These are phyloP conservation scores for Xylaria venustula DNA, from an alignment of 495 filamentous ascomycete genomes.

Conservation along the genomic window DNA sequence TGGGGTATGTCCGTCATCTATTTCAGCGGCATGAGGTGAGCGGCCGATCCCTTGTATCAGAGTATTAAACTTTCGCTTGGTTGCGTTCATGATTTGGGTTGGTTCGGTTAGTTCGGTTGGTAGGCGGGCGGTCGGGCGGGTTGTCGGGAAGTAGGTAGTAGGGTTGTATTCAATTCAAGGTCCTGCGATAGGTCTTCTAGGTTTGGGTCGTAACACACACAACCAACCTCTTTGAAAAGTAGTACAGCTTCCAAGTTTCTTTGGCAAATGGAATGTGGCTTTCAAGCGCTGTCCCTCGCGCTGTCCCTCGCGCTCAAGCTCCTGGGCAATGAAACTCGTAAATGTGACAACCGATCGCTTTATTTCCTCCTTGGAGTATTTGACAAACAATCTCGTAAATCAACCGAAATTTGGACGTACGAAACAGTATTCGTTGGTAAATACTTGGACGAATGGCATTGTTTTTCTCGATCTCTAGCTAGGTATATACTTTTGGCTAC, in stretches of 20 bases:
- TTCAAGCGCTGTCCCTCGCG: neutral
- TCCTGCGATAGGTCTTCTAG: no score
- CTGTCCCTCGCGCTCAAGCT: neutral
- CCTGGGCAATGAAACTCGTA: neutral
- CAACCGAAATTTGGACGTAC: no score
- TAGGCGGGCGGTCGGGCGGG: no score
- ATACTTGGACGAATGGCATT: neutral
- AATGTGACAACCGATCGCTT: neutral
- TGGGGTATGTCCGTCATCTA: slow-evolving; percentile 15
- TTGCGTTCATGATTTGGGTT: slow-evolving; percentile 51
- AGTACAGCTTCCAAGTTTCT: no score
- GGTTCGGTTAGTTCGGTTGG: no score
- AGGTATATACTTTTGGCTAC: neutral
- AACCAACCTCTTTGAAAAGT: no score
- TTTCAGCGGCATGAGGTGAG: slow-evolving; percentile 20
- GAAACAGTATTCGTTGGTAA: no score
- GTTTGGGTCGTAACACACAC: no score
- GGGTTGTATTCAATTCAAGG: neutral
- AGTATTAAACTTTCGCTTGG: slow-evolving; percentile 58
- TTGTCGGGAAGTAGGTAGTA: no score
- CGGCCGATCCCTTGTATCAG: slow-evolving; percentile 52
- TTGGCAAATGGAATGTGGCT: neutral
- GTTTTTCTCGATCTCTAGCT: no score
- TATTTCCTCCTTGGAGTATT: no score
- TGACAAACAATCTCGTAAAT: no score